phyloP scores from a whole-genome alignment of 805 yeast genomes.

The Candida saitoana region DNA sequence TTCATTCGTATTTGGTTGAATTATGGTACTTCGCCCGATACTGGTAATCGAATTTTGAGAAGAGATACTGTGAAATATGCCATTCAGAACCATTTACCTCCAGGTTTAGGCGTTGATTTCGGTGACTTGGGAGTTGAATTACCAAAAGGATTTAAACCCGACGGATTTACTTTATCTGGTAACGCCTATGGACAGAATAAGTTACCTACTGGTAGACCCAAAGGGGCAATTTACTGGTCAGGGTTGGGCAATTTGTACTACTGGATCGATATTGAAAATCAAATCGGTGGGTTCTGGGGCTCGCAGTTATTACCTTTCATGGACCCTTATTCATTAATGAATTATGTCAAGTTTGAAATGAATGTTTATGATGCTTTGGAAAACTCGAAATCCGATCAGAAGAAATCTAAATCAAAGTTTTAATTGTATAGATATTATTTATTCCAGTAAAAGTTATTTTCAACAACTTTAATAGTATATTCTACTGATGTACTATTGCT shows the following conservation, averaged over 20 bases:
- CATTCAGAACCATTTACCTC: slow-evolving; percentile 29
- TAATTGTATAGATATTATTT: neutral
- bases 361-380: slow-evolving; percentile 20
- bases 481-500: no score
- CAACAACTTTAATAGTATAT: no score
- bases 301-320: slow-evolving; percentile 33
- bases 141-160: slow-evolving; percentile 14
- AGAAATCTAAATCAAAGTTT: neutral
- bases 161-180: slow-evolving; percentile 35
- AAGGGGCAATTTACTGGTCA: slow-evolving; percentile 34
- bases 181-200: slow-evolving; percentile 23
- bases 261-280: slow-evolving; percentile 38
- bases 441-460: no score
- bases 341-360: slow-evolving; percentile 21
- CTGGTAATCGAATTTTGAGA: slow-evolving; percentile 25
- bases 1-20: slow-evolving; percentile 39
- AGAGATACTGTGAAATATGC: slow-evolving; percentile 30
- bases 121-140: slow-evolving; percentile 12
- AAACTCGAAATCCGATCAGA: slow-evolving; percentile 5
- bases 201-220: slow-evolving; percentile 32
- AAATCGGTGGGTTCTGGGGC: slow-evolving; percentile 38
- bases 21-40: slow-evolving; percentile 35
- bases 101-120: slow-evolving; percentile 17
- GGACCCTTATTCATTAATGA: slow-evolving; percentile 20
- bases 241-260: slow-evolving; percentile 38